Evolutionary conservation across 2,329 filamentous ascomycete genomes (phyloP), one percentile per base, ranked within the genome.

Genomic region (Onygena corvina): DNA sequence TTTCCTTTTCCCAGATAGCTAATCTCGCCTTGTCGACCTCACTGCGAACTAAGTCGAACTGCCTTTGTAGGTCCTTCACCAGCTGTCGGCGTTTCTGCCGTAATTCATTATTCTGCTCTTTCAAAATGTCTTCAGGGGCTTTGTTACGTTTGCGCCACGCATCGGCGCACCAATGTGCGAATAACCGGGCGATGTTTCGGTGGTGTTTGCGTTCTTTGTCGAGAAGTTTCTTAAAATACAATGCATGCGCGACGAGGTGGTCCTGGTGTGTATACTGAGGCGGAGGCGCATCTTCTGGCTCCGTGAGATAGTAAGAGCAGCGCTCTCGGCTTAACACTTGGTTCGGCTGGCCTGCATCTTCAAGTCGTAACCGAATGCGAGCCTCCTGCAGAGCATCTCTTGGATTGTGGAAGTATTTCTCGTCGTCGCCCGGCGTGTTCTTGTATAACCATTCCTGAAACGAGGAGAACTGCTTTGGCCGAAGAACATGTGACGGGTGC

Each of bases 201-300:
- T 96, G 90, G 9, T 81, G 76, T 54, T 79, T 78, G 57, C 88
- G 84, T 64, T 98, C 92, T 50, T 80, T 77, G 2, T 82, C 67
- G 69, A 96, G 78, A 30, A 96, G 73, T 58, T 81, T 84, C 44
- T 86, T 80, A 58, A 96, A 90, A 57, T 89, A 83, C 9, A 83
- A 62, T 51, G 84, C 82, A 53, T 94, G 89, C 42, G 82, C 81
- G 40, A 84, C 73, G 48, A 96, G 74, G 61, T 96, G 86, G 60
- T 96, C 89, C 60, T 80, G 77, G 57, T 93, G 88, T n/a, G 84
- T 81, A 72, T 86, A 96, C 59, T 92, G 86, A 47, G 77, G 75
- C 0, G 80, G 77, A 0, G 85, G 85, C 58, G 93, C 84, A 50
- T 86, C 81, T 52, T 76, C 75, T 9, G 79, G 72, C 54, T 92